phyloP scores from a whole-genome alignment of 108 stramenopile species.

The Hondaea fermentalgiana region DNA sequence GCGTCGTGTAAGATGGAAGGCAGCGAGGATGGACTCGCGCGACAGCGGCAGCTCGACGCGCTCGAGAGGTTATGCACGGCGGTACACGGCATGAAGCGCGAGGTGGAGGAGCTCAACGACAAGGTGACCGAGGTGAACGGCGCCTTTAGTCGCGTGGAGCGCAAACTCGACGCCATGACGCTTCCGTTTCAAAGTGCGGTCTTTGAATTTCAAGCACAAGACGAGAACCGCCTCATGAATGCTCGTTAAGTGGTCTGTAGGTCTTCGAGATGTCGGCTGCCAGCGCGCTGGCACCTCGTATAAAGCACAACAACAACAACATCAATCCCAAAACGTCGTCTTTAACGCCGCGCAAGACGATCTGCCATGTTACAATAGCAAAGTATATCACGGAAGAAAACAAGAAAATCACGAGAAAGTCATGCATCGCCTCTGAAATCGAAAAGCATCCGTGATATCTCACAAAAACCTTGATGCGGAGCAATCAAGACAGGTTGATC shows the following conservation, averaged over 20 bases:
- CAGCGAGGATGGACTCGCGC: not conserved
- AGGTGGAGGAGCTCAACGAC: not conserved
- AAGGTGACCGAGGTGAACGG: not conserved
- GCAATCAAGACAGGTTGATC: too few relatives aligned
- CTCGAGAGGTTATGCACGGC: not conserved
- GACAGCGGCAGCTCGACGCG: not conserved
- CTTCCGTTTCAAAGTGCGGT: constrained; percentile 2
- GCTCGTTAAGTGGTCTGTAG: not conserved
- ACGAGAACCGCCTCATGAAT: not conserved
- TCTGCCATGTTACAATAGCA: too few relatives aligned
- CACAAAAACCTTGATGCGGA: too few relatives aligned
- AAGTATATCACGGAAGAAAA: too few relatives aligned
- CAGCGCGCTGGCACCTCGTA: not conserved
- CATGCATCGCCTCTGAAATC: too few relatives aligned
- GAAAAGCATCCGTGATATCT: too few relatives aligned
- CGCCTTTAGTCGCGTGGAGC: not conserved
- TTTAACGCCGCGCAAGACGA: too few relatives aligned
- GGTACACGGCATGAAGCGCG: not conserved
- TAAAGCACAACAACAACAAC: too few relatives aligned
- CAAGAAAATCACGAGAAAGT: too few relatives aligned
- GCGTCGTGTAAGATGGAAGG: too few relatives aligned
- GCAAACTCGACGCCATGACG: not conserved
- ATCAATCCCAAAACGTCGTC: too few relatives aligned
- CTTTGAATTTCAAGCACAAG: not conserved
- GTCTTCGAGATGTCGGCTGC: not conserved